Conservation (phyloP, 805 yeast species). For the Yamadazyma ubonensis region DNA sequence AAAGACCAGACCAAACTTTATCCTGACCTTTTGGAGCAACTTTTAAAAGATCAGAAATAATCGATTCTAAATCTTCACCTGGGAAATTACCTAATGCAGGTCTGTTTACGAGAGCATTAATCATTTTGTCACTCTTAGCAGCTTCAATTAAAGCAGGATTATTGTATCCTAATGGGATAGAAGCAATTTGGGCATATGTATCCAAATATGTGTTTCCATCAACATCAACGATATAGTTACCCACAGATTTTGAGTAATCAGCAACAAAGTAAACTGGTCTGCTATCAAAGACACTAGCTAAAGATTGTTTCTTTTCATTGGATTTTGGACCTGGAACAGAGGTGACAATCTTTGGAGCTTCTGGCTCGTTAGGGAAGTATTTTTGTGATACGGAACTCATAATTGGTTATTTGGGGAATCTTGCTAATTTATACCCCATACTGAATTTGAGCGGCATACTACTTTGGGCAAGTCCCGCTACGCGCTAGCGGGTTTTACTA, state of each 20-base stretch:
- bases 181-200: conserved; percentile 80
- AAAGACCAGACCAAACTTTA: conserved; percentile 73
- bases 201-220: conserved; percentile 78
- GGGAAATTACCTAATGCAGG: conserved; percentile 87
- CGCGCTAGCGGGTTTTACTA: too few relatives aligned
- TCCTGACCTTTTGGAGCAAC: conserved; percentile 79
- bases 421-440: conserved; percentile 3
- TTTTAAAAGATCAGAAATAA: conserved; percentile 48
- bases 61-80: conserved; percentile 61
- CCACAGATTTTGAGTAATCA: conserved; percentile 71
- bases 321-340: conserved; percentile 78
- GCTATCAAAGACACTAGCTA: conserved; percentile 66
- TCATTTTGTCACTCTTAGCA: conserved; percentile 68
- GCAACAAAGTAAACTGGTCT: conserved; percentile 73
- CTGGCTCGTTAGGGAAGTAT: conserved; percentile 81
- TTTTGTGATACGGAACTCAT: conserved; percentile 43
- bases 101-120: conserved; percentile 72
- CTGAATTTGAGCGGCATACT: background rate
- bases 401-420: background rate
- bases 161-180: conserved; percentile 83
- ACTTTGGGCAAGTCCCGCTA: too few relatives aligned
- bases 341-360: conserved; percentile 61
- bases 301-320: conserved; percentile 47
- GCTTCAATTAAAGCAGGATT: conserved; percentile 71
- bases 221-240: conserved; percentile 78